Conservation (phyloP, 2,329 filamentous ascomycete species). For the Phaeosphaeria sp. region DNA sequence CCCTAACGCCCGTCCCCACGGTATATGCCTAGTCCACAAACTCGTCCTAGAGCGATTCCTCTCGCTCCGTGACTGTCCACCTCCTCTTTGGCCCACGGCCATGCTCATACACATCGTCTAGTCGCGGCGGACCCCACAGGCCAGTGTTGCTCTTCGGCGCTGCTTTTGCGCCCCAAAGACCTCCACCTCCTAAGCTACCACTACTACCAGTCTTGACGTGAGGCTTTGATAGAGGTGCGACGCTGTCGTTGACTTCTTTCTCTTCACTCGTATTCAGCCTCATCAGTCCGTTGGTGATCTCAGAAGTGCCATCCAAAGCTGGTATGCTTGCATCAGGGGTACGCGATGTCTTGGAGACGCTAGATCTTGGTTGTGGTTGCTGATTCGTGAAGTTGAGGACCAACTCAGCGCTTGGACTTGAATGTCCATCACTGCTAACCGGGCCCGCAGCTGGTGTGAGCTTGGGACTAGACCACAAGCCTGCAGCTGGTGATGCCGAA, state of each 20-base stretch:
- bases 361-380: constrained; percentile 23
- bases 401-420: constrained; percentile 40
- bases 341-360: constrained; percentile 13
- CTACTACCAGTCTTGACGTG: constrained; percentile 24
- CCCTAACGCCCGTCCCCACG: neutral
- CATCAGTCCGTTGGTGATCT: constrained; percentile 13
- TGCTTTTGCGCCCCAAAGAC: constrained; percentile 36
- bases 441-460: neutral
- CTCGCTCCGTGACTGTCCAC: constrained; percentile 51
- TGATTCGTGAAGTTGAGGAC: constrained; percentile 40
- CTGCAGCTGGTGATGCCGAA: constrained; percentile 32
- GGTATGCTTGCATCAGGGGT: constrained; percentile 6
- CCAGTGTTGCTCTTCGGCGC: constrained; percentile 36
- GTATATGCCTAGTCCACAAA: neutral
- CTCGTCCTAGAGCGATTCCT: constrained; percentile 19
- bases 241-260: constrained; percentile 36
- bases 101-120: constrained; percentile 44
- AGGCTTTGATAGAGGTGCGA: constrained; percentile 34
- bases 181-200: constrained; percentile 11
- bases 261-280: constrained; percentile 34
- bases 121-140: constrained; percentile 53
- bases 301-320: constrained; percentile 9
- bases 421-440: constrained; percentile 20
- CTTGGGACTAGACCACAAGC: constrained; percentile 50
- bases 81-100: constrained; percentile 50